Percentiles rank a stretch among this genome's conserved stretches.
Conservation (phyloP, 2,329 filamentous ascomycete genomes). For the Emydomyces testavorans region DNA sequence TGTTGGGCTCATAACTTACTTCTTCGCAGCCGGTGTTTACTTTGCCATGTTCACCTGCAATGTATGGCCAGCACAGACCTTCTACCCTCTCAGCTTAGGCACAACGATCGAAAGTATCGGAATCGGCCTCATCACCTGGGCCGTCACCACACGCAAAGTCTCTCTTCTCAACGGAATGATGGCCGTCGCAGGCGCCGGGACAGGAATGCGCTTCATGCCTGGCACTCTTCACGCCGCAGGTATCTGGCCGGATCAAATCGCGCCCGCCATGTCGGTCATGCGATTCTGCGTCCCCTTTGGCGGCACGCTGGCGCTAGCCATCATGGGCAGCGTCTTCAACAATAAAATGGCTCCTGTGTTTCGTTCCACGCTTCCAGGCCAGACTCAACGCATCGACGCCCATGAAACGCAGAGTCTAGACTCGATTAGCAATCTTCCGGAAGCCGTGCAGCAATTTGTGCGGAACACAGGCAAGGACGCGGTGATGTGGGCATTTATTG, state of each 20-base stretch:
- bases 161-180: constrained; percentile 54
- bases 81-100: constrained; percentile 47
- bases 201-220: constrained; percentile 55
- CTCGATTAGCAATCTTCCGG: constrained; percentile 27
- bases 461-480: constrained; percentile 42
- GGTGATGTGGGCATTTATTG: constrained; percentile 55
- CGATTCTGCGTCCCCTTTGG: constrained; percentile 51
- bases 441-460: constrained; percentile 29
- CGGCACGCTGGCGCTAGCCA: constrained; percentile 52
- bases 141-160: constrained; percentile 41
- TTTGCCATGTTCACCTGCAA: constrained; percentile 50
- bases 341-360: constrained; percentile 38
- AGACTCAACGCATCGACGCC: constrained; percentile 23
- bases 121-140: constrained; percentile 47
- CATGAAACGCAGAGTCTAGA: constrained; percentile 29
- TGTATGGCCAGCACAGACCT: constrained; percentile 50
- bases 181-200: constrained; percentile 51
- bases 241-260: constrained; percentile 47
- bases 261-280: constrained; percentile 49
- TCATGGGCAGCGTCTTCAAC: constrained; percentile 60
- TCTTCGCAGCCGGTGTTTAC: constrained; percentile 42
- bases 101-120: constrained; percentile 48
- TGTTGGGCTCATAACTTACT: constrained; percentile 2
- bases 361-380: constrained; percentile 22
- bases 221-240: constrained; percentile 52